Conservation (phyloP, 768 basidiomycete genomes). For the Boletus rubroflammeus region DNA sequence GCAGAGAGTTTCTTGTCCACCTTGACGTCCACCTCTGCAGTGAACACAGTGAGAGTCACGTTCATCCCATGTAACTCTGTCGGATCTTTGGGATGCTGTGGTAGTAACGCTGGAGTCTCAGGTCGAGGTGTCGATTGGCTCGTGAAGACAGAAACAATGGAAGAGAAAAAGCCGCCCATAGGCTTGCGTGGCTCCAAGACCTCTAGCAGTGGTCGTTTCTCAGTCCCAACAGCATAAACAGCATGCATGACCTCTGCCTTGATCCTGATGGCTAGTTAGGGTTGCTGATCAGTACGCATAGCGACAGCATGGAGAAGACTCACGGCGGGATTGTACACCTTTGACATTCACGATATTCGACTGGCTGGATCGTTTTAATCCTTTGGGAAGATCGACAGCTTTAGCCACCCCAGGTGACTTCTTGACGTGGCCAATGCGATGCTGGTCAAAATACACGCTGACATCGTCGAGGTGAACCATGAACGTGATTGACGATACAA, state of each 20-base stretch:
- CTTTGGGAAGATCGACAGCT: conserved; percentile 49
- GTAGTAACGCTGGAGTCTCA: conserved; percentile 4
- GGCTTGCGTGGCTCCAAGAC: conserved; percentile 32
- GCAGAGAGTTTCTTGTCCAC: conserved; percentile 60
- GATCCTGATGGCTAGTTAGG: conserved; percentile 38
- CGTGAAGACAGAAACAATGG: conserved; percentile 28
- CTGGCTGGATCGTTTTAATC: conserved; percentile 36
- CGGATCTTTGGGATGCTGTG: conserved; percentile 22
- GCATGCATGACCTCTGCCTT: conserved; percentile 11
- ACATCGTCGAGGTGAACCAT: conserved; percentile 77
- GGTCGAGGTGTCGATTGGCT: conserved; percentile 12
- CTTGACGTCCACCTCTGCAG: conserved; percentile 49
- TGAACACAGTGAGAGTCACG: conserved; percentile 34
- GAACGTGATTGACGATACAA: conserved; percentile 90
- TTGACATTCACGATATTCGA: conserved; percentile 66
- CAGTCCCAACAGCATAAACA: conserved; percentile 7
- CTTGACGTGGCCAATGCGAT: conserved; percentile 60
- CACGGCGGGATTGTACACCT: conserved; percentile 61
- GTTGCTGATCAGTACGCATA: neutral
- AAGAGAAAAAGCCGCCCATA: conserved; percentile 46
- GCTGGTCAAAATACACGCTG: conserved; percentile 78
- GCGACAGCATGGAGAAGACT: conserved; percentile 19
- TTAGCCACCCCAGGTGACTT: conserved; percentile 58
- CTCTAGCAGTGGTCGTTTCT: conserved; percentile 41
- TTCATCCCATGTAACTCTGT: conserved; percentile 21